phyloP scores from a whole-genome alignment of 306 rosid species.

The Gastrolobium villosum region DNA sequence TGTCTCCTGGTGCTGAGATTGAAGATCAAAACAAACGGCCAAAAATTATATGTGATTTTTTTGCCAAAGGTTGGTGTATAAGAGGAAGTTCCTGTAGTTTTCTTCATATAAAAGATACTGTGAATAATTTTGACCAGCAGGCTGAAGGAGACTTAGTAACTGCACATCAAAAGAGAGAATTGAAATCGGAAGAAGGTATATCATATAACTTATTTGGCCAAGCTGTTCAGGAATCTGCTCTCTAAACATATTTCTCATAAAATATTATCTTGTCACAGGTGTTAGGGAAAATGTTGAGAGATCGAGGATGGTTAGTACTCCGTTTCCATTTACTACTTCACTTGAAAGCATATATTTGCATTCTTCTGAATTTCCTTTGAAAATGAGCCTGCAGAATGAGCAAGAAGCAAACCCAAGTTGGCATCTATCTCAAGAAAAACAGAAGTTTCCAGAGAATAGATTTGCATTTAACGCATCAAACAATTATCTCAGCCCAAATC shows the following conservation, averaged over 20 bases:
- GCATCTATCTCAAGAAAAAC: constrained; percentile 58
- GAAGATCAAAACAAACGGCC: constrained; percentile 65
- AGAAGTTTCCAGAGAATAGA: constrained; percentile 61
- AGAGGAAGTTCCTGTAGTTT: constrained; percentile 89
- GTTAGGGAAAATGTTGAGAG: constrained; percentile 51
- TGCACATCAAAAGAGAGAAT: constrained; percentile 60
- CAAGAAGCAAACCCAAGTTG: constrained; percentile 52
- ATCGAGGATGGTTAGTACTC: constrained; percentile 61
- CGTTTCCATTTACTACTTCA: constrained; percentile 55
- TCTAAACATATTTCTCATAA: constrained; percentile 50
- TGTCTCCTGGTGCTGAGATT: constrained; percentile 65
- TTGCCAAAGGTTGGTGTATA: constrained; percentile 95
- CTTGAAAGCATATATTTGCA: constrained; percentile 44
- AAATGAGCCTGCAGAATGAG: constrained; percentile 53
- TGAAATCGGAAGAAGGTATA: constrained; percentile 79
- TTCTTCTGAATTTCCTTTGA: constrained; percentile 57
- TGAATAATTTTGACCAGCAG: constrained; percentile 49
- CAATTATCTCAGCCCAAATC: constrained; percentile 50
- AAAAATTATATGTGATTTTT: constrained; percentile 72
- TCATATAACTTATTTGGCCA: constrained; percentile 45
- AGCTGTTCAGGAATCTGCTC: constrained; percentile 51
- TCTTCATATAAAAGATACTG: constrained; percentile 73
- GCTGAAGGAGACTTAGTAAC: constrained; percentile 60
- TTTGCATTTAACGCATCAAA: constrained; percentile 58
- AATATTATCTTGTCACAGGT: constrained; percentile 65